phyloP scores from a whole-genome alignment of 495 filamentous ascomycete species.

The Achaetomiella virescens region DNA sequence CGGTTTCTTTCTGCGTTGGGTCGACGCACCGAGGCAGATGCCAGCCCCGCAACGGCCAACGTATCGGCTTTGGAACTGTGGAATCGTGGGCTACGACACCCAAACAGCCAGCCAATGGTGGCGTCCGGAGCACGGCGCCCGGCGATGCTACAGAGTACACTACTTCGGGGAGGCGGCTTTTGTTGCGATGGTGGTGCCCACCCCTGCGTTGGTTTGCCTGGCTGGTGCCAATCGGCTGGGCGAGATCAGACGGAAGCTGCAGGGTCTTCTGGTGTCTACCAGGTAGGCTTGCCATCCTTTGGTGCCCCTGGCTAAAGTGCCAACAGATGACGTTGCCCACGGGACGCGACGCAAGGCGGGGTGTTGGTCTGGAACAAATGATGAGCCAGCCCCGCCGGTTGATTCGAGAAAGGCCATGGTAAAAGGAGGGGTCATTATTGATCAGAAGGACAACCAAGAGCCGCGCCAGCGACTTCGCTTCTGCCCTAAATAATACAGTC shows the following conservation, averaged over 20 bases:
- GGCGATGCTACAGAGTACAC: background rate
- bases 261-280: background rate
- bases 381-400: background rate
- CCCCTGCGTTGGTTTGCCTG: background rate
- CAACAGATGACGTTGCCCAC: background rate
- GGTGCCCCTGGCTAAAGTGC: background rate
- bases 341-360: background rate
- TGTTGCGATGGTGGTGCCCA: background rate
- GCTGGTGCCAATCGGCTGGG: background rate
- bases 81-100: too few species aligned
- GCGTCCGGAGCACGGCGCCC: background rate
- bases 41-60: slow-evolving; percentile 2
- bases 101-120: background rate
- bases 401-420: background rate
- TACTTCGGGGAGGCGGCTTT: background rate
- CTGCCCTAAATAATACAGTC: too few species aligned
- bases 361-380: background rate
- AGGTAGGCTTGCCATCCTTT: background rate
- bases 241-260: background rate
- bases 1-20: background rate
- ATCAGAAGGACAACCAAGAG: too few species aligned
- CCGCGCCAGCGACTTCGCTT: too few species aligned
- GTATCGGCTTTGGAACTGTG: background rate
- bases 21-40: background rate
- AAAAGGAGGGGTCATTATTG: too few species aligned